Conservation (phyloP, 73 alveolate genomes). For the Symbiodinium pilosum region DNA sequence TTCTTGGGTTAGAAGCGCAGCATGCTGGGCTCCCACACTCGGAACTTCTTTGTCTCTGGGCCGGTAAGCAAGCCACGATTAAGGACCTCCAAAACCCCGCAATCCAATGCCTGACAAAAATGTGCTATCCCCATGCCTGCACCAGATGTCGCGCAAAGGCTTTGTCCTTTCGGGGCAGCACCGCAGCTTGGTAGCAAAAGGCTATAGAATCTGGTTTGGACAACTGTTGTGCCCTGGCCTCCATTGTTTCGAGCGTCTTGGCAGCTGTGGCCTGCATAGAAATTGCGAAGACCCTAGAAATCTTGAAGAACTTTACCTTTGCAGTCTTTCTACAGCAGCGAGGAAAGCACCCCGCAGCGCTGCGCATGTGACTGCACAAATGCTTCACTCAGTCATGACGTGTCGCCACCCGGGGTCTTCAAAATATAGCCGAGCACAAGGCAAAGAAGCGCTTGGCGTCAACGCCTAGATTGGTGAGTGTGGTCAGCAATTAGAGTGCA, state of each 20-base stretch:
- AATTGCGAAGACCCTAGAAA: no score
- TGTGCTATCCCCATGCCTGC: slow-evolving; percentile 14
- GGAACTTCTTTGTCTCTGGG: slow-evolving; percentile 58
- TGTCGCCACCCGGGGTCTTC: no score
- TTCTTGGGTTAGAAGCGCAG: no score
- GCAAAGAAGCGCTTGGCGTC: slow-evolving; percentile 66
- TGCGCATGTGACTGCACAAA: background rate
- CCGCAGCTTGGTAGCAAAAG: no score
- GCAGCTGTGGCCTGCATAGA: background rate
- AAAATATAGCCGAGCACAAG: no score
- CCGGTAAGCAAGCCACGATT: slow-evolving; percentile 85
- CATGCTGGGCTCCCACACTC: slow-evolving; percentile 13
- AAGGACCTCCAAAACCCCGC: slow-evolving; percentile 12
- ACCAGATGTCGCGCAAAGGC: slow-evolving; percentile 70
- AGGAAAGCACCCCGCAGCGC: background rate
- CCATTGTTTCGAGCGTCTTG: background rate
- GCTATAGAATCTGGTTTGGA: no score
- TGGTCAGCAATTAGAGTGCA: no score
- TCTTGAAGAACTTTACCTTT: background rate
- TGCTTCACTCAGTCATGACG: no score
- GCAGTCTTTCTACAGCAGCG: background rate
- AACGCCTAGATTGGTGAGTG: no score
- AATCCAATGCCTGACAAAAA: background rate
- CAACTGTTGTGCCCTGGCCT: no score
- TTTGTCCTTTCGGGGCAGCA: slow-evolving; percentile 26